phyloP scores from a whole-genome alignment of 2,329 filamentous ascomycete species.

The Verticillium albo-atrum region DNA sequence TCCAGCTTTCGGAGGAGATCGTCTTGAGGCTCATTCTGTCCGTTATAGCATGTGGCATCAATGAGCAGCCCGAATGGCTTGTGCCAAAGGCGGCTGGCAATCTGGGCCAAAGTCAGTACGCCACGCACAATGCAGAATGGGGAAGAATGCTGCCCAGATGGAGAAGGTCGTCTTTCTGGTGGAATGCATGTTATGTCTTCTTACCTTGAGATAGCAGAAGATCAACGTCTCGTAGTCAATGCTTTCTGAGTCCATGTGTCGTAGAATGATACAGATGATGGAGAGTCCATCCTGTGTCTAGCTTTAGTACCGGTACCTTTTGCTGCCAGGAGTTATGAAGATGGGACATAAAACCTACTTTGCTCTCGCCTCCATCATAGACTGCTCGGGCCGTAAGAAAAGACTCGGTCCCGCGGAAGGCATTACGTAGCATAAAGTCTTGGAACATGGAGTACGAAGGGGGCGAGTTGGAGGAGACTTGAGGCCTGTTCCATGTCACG shows the following conservation, averaged over 20 bases:
- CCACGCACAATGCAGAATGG: neutral
- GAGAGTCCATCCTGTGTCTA: slow-evolving; percentile 54
- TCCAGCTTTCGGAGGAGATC: slow-evolving; percentile 61
- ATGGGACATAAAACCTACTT: slow-evolving; percentile 30
- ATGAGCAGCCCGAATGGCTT: slow-evolving; percentile 63
- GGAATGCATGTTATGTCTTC: too few species aligned
- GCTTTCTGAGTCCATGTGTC: slow-evolving; percentile 61
- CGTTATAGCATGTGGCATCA: slow-evolving; percentile 66
- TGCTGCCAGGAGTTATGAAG: neutral
- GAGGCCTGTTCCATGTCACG: slow-evolving; percentile 65
- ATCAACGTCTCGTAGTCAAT: slow-evolving; percentile 63
- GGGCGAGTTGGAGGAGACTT: slow-evolving; percentile 59
- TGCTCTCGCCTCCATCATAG: slow-evolving; percentile 68
- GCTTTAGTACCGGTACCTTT: neutral
- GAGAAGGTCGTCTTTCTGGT: too few species aligned
- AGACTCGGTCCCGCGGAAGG: slow-evolving; percentile 60
- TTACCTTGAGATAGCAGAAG: slow-evolving; percentile 63
- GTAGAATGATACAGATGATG: slow-evolving; percentile 64
- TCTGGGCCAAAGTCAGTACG: slow-evolving; percentile 30
- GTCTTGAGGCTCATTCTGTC: slow-evolving; percentile 62
- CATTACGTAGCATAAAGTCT: slow-evolving; percentile 68
- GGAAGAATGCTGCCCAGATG: too few species aligned
- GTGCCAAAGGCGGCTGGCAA: slow-evolving; percentile 66
- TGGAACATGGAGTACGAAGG: slow-evolving; percentile 65
- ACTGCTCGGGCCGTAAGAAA: slow-evolving; percentile 61